Evolutionary conservation across 2,329 filamentous ascomycete genomes (phyloP), one percentile per base, ranked within the genome.

Genomic region (Paraphaeosphaeria minitans): DNA sequence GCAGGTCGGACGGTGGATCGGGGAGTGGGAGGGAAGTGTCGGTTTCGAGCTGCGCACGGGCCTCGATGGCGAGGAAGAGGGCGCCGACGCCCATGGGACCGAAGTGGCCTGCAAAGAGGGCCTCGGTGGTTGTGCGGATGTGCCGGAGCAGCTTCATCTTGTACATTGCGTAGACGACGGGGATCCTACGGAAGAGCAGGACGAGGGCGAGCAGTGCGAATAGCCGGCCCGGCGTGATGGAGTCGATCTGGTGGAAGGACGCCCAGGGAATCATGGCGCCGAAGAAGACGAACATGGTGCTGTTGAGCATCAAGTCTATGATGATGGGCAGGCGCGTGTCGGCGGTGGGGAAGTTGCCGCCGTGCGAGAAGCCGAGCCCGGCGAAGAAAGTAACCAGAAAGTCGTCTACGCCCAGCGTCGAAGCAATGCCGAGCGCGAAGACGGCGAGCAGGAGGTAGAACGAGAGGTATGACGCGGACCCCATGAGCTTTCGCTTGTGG

Each of bases 51-150:
- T 83, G 76, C 0, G 81, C 82, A 24, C 83, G 73, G 0, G 82
- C 81, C 74, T 86, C 84, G 47, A 86, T 84, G 1, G 83, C 82
- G 0, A 86, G 77, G 71, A 86, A 86, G 7, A 86, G 69, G 0
- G 81, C 84, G 2, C 83, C 84, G 1, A 86, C 78, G 19, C 84
- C 84, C 79, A 86, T 85, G 9, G 83, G 83, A 0, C 83, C 83
- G 57, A 86, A 86, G 65, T 86, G 84, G 0, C 84, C 83, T 45
- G 78, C 79, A 68, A 86, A 86, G 0, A 85, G 67, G 0, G 83
- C 83, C 68, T 86, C 84, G 6, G 78, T 77, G 22, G 79, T 79
- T 0, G 82, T 84, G 8, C 75, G 70, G 47, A 85, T 77, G 53
- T 82, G 79, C 0, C 82, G 82, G 12, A 84, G 60, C 75, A 70